Conservation (phyloP, 2,329 filamentous ascomycete species). For the Rhinocladiella mackenziei region DNA sequence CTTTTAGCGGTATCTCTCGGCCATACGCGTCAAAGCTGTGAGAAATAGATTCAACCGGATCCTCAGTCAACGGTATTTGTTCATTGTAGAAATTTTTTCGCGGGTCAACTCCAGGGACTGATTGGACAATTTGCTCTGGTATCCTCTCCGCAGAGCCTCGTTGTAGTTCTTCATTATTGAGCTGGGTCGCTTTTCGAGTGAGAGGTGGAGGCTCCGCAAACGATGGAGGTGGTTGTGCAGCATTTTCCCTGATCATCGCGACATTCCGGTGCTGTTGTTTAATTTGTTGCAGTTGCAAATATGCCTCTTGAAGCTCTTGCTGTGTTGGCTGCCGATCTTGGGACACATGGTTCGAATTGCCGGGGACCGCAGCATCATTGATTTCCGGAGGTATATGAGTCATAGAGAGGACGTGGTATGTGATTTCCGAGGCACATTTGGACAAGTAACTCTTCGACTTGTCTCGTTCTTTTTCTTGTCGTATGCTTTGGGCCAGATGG, state of each 20-base stretch:
- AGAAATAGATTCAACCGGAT: conserved; percentile 55
- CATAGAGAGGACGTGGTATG: conserved; percentile 64
- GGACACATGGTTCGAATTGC: conserved; percentile 38
- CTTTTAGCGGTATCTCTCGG: conserved; percentile 45
- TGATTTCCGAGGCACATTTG: conserved; percentile 65
- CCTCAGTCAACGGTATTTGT: conserved; percentile 44
- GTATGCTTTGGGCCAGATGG: conserved; percentile 45
- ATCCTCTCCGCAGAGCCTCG: conserved; percentile 41
- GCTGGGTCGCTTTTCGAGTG: conserved; percentile 41
- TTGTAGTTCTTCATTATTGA: conserved; percentile 37
- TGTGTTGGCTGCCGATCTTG: conserved; percentile 50
- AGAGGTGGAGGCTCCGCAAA: conserved; percentile 41
- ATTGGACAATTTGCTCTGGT: conserved; percentile 43
- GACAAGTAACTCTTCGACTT: conserved; percentile 61
- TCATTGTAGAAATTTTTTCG: conserved; percentile 43
- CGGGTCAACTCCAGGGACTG: conserved; percentile 54
- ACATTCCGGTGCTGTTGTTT: conserved; percentile 45
- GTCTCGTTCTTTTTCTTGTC: conserved; percentile 57
- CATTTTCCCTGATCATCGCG: conserved; percentile 50
- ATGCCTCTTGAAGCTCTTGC: conserved; percentile 57
- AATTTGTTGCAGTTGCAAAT: conserved; percentile 49
- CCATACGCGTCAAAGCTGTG: conserved; percentile 58
- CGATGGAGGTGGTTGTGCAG: conserved; percentile 56
- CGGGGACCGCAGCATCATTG: conserved; percentile 41
- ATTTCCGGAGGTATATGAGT: conserved; percentile 56